These are phyloP conservation scores for Brettanomyces sp. DNA, from an alignment of 805 yeast genomes.

Conservation along the genomic window DNA sequence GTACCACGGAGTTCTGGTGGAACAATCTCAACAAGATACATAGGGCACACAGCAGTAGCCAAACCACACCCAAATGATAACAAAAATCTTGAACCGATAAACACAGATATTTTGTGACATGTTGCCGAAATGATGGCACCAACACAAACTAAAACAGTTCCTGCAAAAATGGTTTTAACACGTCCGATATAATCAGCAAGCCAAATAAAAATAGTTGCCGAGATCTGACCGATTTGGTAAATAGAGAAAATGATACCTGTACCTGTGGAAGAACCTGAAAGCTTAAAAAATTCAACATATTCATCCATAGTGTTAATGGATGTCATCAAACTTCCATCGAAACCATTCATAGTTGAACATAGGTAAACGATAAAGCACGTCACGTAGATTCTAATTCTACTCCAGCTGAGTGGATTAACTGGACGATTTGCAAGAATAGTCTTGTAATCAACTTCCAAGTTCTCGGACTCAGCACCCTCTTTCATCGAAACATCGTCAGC, in stretches of 20 bases:
- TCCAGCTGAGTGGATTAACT: not conserved
- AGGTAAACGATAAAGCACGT: not conserved
- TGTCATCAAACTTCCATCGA: not conserved
- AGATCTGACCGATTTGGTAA: not conserved
- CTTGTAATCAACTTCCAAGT: not conserved
- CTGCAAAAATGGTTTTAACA: not conserved
- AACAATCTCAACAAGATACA: not conserved
- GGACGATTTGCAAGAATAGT: not conserved
- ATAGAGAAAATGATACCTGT: not conserved
- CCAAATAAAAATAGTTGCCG: not conserved
- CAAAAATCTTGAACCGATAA: not conserved
- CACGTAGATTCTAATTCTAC: not conserved
- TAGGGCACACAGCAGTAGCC: not conserved
- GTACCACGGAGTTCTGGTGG: not conserved
- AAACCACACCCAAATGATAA: not conserved
- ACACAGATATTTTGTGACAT: not conserved
- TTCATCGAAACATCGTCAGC: no score
- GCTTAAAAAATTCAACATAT: not conserved
- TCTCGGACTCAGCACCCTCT: no score
- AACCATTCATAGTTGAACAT: not conserved
- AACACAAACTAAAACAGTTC: not conserved
- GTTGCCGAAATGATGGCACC: not conserved
- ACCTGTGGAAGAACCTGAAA: not conserved
- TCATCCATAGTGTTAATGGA: not conserved
- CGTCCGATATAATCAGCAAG: not conserved